Evolutionary conservation across 1,284 basidiomycete species (phyloP), one percentile per base, ranked within the genome.

Genomic region (Ceratobasidium sp.): DNA sequence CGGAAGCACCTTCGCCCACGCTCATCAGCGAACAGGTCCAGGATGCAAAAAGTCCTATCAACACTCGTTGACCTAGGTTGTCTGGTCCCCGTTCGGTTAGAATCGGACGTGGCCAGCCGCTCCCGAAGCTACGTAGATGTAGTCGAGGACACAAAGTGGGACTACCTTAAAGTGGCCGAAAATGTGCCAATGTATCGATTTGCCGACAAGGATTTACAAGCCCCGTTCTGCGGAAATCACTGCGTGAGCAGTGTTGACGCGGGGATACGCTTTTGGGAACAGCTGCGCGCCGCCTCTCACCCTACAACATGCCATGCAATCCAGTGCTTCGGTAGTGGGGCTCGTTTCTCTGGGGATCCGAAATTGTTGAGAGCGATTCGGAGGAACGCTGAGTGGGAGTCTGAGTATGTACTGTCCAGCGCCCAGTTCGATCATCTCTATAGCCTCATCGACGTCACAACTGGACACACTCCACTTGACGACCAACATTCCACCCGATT

Each of bases 391-490:
- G 85, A 87, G 0, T 92, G 90, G 90, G 82, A 78, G 35, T 74
- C 82, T 6, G 77, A 80, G 3, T 91, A 91, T 73, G 79, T 80
- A 49, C 76, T 92, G 49, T 87, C 88, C 0, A 87, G 84, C 83
- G 83, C 86, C 74, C 90, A 92, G 76, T 83, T 79, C 52, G 84
- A 85, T 71, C 91, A 87, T 75, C 77, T 92, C 71, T 81, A 82
- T 54, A 38, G 42, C 20, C 65, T 72, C 12, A 45, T 73, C 25
- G 81, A 86, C 70, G 72, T 75, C 25, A 69, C 75, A 3, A 82
- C 80, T 15, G 81, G 80, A 6, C 75, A 75, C 32, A 87, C 85
- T 0, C 84, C 86, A 1, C 74, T 87, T 27, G 81, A 88, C 69
- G 81, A 83, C 57, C 77, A 27, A 45, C 62, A 43, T 47, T 71